Evolutionary conservation across 192 early-diverging fungal species (phyloP).

Genomic region (Pilobolus umbonatus): DNA sequence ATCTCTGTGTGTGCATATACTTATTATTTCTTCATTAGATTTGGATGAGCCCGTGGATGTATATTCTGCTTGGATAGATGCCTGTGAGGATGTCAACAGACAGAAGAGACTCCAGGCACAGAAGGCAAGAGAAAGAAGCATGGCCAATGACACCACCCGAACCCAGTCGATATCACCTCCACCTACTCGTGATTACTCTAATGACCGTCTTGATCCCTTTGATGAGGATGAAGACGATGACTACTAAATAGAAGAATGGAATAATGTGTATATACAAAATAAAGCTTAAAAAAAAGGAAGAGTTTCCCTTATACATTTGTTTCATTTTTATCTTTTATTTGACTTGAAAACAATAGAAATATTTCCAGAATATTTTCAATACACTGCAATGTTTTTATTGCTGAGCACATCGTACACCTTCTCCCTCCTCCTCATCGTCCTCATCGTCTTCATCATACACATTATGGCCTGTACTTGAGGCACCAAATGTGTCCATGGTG

Average conservation of each 20-base stretch:
- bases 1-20: neutral
- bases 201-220: constrained; percentile 14
- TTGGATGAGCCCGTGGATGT: constrained; percentile 83
- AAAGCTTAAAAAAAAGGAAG: neutral
- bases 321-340: neutral
- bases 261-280: too few species aligned
- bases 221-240: constrained; percentile 18
- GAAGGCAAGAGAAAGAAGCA: constrained; percentile 7
- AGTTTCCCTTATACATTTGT: neutral
- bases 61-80: constrained; percentile 89
- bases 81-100: constrained; percentile 57
- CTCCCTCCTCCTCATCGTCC: constrained; percentile 27
- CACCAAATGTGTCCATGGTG: constrained; percentile 44
- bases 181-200: constrained; percentile 9
- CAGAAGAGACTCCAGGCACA: constrained; percentile 8
- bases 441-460: constrained; percentile 50
- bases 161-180: constrained; percentile 10
- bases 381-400: constrained; percentile 17
- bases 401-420: constrained; percentile 47
- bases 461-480: constrained; percentile 34
- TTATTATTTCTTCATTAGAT: constrained; percentile 30
- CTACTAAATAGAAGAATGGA: neutral
- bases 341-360: neutral
- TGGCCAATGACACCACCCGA: neutral
- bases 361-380: neutral